A percentile compares a stretch with the other conserved stretches of the same genome.
Conservation (phyloP, 495 filamentous ascomycete genomes). For the Aspergillus biplanus region DNA sequence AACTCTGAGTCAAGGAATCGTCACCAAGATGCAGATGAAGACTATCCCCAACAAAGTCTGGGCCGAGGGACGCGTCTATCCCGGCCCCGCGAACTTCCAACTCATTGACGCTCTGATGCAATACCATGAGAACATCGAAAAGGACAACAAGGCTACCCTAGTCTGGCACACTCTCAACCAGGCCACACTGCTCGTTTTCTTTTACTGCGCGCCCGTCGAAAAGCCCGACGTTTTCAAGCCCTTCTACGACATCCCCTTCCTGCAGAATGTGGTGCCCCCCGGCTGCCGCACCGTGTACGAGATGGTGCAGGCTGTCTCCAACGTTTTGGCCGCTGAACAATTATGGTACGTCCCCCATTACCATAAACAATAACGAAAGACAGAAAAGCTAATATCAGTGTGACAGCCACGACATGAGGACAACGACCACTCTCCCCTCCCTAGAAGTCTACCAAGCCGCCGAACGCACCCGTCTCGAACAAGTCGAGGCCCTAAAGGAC, state of each 20-base stretch:
- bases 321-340: constrained; percentile 9
- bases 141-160: constrained; percentile 25
- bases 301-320: constrained; percentile 18
- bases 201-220: constrained; percentile 28
- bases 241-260: constrained; percentile 24
- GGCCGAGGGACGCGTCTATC: constrained; percentile 18
- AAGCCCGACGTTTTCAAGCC: constrained; percentile 25
- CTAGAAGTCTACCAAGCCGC: constrained; percentile 24
- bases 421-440: constrained; percentile 21
- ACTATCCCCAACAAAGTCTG: constrained; percentile 21
- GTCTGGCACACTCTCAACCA: constrained; percentile 19
- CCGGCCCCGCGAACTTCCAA: constrained; percentile 1
- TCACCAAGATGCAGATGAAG: constrained; percentile 25
- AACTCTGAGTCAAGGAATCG: constrained; percentile 9
- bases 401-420: constrained; percentile 27
- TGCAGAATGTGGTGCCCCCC: constrained; percentile 18
- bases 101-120: constrained; percentile 18
- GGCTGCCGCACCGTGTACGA: constrained; percentile 20
- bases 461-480: constrained; percentile 17
- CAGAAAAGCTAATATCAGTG: background rate
- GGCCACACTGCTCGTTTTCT: constrained; percentile 24
- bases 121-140: constrained; percentile 23
- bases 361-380: too few species aligned
- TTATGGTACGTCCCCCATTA: constrained; percentile 12
- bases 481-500: constrained; percentile 12